A percentile compares a stretch with the other conserved stretches of the same genome.
These are phyloP conservation scores for Botrytis sinoallii DNA, from an alignment of 2,329 filamentous ascomycete genomes.

Conservation along the genomic window DNA sequence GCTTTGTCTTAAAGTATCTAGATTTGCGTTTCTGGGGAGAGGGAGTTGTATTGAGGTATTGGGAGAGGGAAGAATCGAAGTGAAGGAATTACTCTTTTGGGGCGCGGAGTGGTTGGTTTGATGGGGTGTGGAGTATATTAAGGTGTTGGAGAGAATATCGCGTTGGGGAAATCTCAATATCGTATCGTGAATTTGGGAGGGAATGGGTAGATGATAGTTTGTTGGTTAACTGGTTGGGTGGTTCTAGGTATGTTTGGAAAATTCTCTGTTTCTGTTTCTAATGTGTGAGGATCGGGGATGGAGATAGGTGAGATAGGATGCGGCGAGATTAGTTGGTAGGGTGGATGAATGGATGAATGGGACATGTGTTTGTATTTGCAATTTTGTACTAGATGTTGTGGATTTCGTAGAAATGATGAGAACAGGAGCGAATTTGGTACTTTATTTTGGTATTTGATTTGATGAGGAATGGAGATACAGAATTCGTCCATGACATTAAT, in stretches of 20 bases:
- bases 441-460: background rate
- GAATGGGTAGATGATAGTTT: background rate
- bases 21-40: background rate
- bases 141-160: rapidly evolving
- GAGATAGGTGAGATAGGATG: background rate
- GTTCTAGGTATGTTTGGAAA: background rate
- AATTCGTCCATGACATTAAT: background rate
- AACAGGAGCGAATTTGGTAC: background rate
- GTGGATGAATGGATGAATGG: background rate
- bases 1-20: too few species aligned
- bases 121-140: background rate
- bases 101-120: background rate
- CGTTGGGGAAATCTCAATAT: background rate
- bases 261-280: background rate
- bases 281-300: background rate
- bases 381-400: too few species aligned
- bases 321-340: background rate
- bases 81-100: background rate
- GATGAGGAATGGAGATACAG: background rate
- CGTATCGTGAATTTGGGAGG: background rate
- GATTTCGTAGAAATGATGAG: background rate
- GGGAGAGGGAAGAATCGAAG: too few species aligned
- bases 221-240: background rate
- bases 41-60: too few species aligned
- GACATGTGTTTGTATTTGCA: too few species aligned